phyloP scores from a whole-genome alignment of 768 basidiomycete species.

The Tulasnella sp. region DNA sequence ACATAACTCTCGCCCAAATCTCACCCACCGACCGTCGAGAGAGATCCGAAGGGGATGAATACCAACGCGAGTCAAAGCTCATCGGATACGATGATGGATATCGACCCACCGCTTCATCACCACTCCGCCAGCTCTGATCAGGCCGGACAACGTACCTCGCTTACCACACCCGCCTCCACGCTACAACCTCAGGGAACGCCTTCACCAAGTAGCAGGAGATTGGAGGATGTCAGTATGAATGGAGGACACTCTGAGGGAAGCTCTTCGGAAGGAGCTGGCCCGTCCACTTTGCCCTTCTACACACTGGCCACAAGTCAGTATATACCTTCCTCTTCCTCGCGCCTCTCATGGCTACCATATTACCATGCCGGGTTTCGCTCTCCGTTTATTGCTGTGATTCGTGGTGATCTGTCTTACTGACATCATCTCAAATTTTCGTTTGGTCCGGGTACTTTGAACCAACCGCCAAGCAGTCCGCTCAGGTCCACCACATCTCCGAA shows the following conservation, averaged over 20 bases:
- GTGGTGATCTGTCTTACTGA: background rate
- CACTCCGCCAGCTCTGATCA: constrained; percentile 14
- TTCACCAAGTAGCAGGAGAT: background rate
- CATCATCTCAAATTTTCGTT: constrained; percentile 12
- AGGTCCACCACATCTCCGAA: constrained; percentile 32
- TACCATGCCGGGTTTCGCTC: background rate
- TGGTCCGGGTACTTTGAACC: background rate
- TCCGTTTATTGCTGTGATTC: background rate
- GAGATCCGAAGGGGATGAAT: constrained; percentile 2
- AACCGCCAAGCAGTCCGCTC: background rate
- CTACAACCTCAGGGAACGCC: constrained; percentile 1
- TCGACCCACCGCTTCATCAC: constrained; percentile 26
- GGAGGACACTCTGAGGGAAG: background rate
- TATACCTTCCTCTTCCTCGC: background rate
- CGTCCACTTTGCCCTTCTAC: constrained; percentile 25
- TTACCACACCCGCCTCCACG: constrained; percentile 10
- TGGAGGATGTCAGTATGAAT: background rate
- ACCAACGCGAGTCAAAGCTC: background rate
- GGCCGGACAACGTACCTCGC: background rate
- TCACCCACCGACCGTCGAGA: background rate
- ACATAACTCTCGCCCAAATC: constrained; percentile 1
- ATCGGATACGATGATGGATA: constrained; percentile 15
- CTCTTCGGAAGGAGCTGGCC: constrained; percentile 11
- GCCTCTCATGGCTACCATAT: background rate
- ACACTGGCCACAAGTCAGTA: constrained; percentile 9